Base-by-base conservation (phyloP, 352 stramenopile species). In the Blastocystis sp. region DNA sequence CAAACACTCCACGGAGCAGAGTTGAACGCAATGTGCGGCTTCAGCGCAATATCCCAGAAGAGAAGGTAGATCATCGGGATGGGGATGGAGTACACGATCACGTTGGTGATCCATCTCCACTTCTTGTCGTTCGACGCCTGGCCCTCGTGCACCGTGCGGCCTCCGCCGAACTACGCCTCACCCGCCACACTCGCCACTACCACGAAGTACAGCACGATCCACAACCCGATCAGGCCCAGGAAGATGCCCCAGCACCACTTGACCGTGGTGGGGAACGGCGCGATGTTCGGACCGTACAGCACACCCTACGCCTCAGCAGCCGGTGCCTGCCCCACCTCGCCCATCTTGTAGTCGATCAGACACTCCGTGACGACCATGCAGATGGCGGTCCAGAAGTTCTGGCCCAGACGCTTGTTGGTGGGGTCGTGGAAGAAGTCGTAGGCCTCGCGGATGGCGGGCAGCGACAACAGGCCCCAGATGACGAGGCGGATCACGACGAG, bases 151-250 rank as follows among this genome's bases (percentile, higher is more conserved):
- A 84, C 74, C 38, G 48, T 41, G 5, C 60, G 17, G 19, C 74
- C 60, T 38, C 74, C 74, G 65, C 74, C 74, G 48, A 84, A 84
- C 74, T 84, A 69, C 60, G 2, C 41, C 9, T 84, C 21, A 84
- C 34, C 11, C 23, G 7, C 34, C 61, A 14, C 60, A 38, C 45
- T 11, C 3, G 34, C n/a, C 17, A 52, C 7, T 28, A 84, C 74
- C 14, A 90, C 90, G 79, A 96, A 96, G 90, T 96, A 96, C 65
- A 95, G 91, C 7, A 92, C 92, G 48, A 92, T 94, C 62, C 93
- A 93, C 28, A 93, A 89, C n/a, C 93, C 81, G 17, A 95, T 76
- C n/a, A 96, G 76, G 2, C 89, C 76, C 62, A 94, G 93, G 66
- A 94, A 93, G 17, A 94, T 79, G 21, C 90, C 91, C 93, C 93